Evolutionary conservation across 129 eudicot genomes (phyloP).

Genomic region (Arctium minus): DNA sequence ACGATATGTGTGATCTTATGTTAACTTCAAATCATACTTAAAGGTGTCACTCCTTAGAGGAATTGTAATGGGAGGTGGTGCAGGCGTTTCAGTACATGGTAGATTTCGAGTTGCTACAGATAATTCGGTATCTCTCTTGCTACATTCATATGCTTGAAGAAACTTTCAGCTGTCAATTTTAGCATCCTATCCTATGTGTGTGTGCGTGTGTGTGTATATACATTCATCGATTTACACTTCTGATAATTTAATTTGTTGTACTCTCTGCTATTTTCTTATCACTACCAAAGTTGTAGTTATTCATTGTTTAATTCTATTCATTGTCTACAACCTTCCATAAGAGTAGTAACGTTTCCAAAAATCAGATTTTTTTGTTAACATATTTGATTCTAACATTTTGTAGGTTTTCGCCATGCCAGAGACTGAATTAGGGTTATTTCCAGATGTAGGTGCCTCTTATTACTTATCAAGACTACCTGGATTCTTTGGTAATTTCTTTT

Average conservation of each 20-base stretch:
- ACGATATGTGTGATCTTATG: not conserved
- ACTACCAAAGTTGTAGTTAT: not conserved
- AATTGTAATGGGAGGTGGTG: constrained; percentile 99
- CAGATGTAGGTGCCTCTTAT: constrained; percentile 95
- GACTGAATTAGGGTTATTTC: constrained; percentile 90
- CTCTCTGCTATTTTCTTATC: not conserved
- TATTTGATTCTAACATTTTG: not conserved
- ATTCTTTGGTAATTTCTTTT: constrained; percentile 70
- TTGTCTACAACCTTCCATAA: not conserved
- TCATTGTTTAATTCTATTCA: not conserved
- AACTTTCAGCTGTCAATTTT: not conserved
- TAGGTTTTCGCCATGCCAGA: constrained; percentile 99
- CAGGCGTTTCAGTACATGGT: constrained; percentile 89
- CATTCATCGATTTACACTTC: not conserved
- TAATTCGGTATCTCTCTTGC: constrained; percentile 67
- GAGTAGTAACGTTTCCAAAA: not conserved
- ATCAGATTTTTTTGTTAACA: not conserved
- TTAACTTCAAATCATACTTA: constrained; percentile 17
- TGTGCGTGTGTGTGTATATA: not conserved
- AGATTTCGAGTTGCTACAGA: constrained; percentile 94
- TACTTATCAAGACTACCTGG: constrained; percentile 87
- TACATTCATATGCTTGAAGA: not conserved
- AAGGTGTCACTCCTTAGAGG: constrained; percentile 88
- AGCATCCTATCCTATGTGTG: not conserved
- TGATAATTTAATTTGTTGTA: not conserved